Evolutionary conservation across 2,329 filamentous ascomycete species (phyloP).

Genomic region (Penicillium sp.): DNA sequence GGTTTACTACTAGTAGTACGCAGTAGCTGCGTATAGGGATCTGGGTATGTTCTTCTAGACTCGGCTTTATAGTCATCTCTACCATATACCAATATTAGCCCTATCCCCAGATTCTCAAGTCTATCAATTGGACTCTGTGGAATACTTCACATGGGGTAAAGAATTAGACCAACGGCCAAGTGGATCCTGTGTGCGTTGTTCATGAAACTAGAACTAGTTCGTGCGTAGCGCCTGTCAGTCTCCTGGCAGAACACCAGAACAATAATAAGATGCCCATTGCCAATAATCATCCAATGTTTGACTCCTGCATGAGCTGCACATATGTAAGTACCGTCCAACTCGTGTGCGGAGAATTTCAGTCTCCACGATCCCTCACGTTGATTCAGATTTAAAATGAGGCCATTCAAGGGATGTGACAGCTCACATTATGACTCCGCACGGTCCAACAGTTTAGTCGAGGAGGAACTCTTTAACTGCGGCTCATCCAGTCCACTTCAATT

Average conservation of each 20-base stretch:
- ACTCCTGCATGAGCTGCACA: constrained; percentile 1
- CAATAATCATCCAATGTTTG: constrained; percentile 2
- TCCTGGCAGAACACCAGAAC: constrained; percentile 4
- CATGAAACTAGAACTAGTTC: neutral
- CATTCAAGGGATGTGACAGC: constrained; percentile 13
- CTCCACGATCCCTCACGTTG: constrained; percentile 23
- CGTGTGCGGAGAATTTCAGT: constrained; percentile 23
- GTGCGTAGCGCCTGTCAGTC: neutral
- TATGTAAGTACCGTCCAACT: neutral
- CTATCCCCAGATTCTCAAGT: too few relatives aligned
- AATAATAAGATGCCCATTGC: constrained; percentile 4
- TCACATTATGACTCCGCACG: constrained; percentile 18
- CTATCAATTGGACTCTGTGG: too few relatives aligned
- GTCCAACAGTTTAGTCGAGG: constrained; percentile 16
- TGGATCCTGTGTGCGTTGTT: constrained; percentile 10
- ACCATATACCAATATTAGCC: too few relatives aligned
- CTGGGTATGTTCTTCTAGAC: too few relatives aligned
- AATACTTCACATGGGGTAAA: too few relatives aligned
- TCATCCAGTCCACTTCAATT: neutral
- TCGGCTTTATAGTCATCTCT: too few relatives aligned
- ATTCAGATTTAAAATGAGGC: constrained; percentile 17
- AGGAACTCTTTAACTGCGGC: neutral
- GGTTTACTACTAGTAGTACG: too few relatives aligned
- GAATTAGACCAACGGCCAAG: neutral
- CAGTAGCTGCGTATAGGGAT: too few relatives aligned